These are phyloP conservation scores for Verticillium alfalfae DNA, from an alignment of 2,329 filamentous ascomycete species.

Conservation along the genomic window DNA sequence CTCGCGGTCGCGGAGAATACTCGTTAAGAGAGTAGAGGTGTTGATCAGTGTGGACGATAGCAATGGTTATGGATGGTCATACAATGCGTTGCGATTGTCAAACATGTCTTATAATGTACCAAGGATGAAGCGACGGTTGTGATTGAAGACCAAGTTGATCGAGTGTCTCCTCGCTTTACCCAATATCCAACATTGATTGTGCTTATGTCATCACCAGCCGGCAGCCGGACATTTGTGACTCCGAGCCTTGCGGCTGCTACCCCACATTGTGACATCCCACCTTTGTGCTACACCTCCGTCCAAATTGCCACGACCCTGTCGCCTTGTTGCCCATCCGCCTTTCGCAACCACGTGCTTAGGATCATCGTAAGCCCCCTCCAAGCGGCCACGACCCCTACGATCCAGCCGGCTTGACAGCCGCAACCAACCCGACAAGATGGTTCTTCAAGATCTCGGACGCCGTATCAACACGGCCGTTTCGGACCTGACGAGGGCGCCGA, in stretches of 20 bases:
- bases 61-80: not conserved
- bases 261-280: not conserved
- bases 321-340: not conserved
- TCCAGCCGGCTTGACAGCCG: constrained; percentile 12
- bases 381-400: not conserved
- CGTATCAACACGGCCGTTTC: constrained; percentile 96
- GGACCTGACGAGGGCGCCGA: constrained; percentile 85
- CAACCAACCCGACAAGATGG: constrained; percentile 54
- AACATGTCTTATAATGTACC: no score
- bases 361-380: not conserved
- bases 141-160: no score
- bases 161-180: no score
- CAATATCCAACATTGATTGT: not conserved
- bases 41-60: not conserved
- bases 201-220: not conserved
- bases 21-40: not conserved
- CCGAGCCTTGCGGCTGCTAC: not conserved
- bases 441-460: constrained; percentile 97
- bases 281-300: not conserved
- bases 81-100: no score
- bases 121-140: no score
- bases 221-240: not conserved
- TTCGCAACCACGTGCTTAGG: not conserved
- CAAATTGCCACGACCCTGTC: not conserved
- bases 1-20: not conserved